Conservation (phyloP, 2,329 filamentous ascomycete species). For the Chaetomium sp. region DNA sequence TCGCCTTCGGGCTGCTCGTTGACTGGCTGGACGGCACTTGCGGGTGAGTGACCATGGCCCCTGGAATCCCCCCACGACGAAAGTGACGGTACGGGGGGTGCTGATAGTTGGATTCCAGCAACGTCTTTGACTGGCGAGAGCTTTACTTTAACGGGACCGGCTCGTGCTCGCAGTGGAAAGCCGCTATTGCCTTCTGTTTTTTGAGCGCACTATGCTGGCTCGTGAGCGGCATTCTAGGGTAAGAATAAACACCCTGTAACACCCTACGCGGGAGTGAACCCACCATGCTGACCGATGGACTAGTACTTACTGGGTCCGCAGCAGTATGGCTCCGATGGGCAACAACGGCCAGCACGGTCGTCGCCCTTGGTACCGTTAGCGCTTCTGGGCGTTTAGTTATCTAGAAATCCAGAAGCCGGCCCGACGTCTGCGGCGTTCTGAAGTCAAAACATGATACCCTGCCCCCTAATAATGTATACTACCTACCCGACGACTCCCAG, state of each 20-base stretch:
- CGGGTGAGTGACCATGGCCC: conserved; percentile 45
- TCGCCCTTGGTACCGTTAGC: conserved; percentile 49
- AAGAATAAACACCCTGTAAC: conserved; percentile 2
- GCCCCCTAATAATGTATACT: not conserved
- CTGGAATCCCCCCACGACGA: not conserved
- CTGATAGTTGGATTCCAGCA: conserved; percentile 29
- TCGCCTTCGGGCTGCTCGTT: conserved; percentile 66
- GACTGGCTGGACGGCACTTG: conserved; percentile 42
- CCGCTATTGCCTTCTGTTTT: conserved; percentile 71
- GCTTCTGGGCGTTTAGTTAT: conserved; percentile 41
- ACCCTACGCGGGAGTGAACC: not conserved
- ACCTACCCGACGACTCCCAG: not conserved
- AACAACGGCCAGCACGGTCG: conserved; percentile 36
- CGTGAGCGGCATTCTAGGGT: conserved; percentile 59
- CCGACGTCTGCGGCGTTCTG: not conserved
- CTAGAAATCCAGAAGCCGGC: no score
- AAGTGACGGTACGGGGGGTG: not conserved
- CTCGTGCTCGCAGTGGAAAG: conserved; percentile 69
- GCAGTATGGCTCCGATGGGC: conserved; percentile 40
- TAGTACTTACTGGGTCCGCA: conserved; percentile 54
- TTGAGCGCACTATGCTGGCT: conserved; percentile 72
- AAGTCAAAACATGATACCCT: conserved; percentile 8
- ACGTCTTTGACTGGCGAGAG: conserved; percentile 61
- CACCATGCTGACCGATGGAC: conserved; percentile 7
- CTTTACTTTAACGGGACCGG: conserved; percentile 52